A percentile compares a stretch with the other conserved stretches of the same genome.
Conservation (phyloP, 2,329 filamentous ascomycete species). For the Aspergillus puulaauensis region DNA sequence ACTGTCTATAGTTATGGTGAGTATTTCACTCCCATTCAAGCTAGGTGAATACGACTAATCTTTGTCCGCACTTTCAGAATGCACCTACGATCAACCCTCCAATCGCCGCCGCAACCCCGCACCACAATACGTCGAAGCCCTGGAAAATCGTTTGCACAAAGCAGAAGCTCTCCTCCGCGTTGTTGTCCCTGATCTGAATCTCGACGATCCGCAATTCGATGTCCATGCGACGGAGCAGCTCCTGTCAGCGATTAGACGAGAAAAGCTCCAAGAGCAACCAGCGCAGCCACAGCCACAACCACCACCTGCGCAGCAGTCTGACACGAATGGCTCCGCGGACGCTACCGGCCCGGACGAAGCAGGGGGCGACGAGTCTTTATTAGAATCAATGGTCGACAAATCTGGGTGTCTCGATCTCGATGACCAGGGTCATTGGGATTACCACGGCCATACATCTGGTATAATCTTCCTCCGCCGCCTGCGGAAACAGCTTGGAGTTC, state of each 20-base stretch:
- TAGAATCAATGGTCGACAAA: slow-evolving; percentile 93
- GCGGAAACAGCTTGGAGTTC: slow-evolving; percentile 76
- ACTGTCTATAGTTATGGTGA: slow-evolving; percentile 97
- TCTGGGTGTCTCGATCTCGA: slow-evolving; percentile 89
- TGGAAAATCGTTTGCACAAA: slow-evolving; percentile 79
- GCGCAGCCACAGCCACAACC: slow-evolving; percentile 2
- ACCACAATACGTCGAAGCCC: slow-evolving; percentile 87
- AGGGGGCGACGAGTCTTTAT: slow-evolving; percentile 65
- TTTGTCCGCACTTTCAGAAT: slow-evolving; percentile 60
- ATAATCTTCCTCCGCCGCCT: slow-evolving; percentile 84
- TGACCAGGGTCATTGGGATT: slow-evolving; percentile 90
- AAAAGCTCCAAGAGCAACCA: slow-evolving; percentile 20
- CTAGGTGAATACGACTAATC: neutral
- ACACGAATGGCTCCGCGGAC: slow-evolving; percentile 17
- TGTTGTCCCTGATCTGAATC: slow-evolving; percentile 78
- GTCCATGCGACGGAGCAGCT: slow-evolving; percentile 69
- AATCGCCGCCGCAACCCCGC: slow-evolving; percentile 87
- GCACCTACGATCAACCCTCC: slow-evolving; percentile 92
- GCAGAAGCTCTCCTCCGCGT: slow-evolving; percentile 77
- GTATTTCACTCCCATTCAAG: slow-evolving; percentile 22
- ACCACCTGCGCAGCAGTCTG: slow-evolving; percentile 15
- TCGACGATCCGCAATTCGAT: slow-evolving; percentile 83
- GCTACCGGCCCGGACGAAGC: slow-evolving; percentile 31
- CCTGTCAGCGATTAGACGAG: slow-evolving; percentile 47
- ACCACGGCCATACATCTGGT: slow-evolving; percentile 89